A percentile compares a stretch with the other conserved stretches of the same genome.
phyloP scores from a whole-genome alignment of 2,329 filamentous ascomycete genomes.

The Monilinia fructicola region DNA sequence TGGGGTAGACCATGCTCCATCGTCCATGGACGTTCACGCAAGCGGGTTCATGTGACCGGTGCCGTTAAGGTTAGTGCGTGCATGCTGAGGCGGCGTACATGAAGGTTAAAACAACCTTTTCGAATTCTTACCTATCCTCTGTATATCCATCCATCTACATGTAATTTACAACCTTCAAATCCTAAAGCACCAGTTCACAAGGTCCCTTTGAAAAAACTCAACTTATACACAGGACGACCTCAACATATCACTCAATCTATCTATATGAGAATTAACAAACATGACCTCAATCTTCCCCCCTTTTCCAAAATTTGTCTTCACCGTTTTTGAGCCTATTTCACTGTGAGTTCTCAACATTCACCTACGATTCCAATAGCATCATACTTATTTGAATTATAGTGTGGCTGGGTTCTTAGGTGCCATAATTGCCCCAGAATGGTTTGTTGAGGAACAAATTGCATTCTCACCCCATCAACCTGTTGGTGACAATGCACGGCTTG shows the following conservation, averaged over 20 bases:
- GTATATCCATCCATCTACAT: too few species aligned
- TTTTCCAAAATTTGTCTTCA: constrained; percentile 66
- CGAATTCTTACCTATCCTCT: too few species aligned
- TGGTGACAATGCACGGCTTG: constrained; percentile 41
- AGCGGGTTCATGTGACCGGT: too few species aligned
- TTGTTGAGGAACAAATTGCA: constrained; percentile 62
- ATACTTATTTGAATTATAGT: constrained; percentile 43
- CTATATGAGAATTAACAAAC: constrained; percentile 4
- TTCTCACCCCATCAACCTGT: constrained; percentile 39
- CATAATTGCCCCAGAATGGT: constrained; percentile 58
- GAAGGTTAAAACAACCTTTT: too few species aligned
- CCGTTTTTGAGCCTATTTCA: constrained; percentile 47
- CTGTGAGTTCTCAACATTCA: constrained; percentile 27
- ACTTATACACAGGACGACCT: background rate
- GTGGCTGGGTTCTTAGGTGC: constrained; percentile 59
- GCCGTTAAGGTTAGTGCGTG: too few species aligned
- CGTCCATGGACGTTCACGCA: too few species aligned
- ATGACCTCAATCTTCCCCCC: constrained; percentile 64
- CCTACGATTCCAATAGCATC: constrained; percentile 15
- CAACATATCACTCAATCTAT: background rate
- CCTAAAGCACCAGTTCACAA: background rate
- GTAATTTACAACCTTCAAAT: too few species aligned
- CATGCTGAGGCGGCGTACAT: too few species aligned
- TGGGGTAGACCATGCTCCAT: too few species aligned
- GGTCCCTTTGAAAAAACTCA: background rate